A percentile compares a stretch with the other conserved stretches of the same genome.
Conservation (phyloP, 345 rosid genomes). For the Eucalyptus victrix region DNA sequence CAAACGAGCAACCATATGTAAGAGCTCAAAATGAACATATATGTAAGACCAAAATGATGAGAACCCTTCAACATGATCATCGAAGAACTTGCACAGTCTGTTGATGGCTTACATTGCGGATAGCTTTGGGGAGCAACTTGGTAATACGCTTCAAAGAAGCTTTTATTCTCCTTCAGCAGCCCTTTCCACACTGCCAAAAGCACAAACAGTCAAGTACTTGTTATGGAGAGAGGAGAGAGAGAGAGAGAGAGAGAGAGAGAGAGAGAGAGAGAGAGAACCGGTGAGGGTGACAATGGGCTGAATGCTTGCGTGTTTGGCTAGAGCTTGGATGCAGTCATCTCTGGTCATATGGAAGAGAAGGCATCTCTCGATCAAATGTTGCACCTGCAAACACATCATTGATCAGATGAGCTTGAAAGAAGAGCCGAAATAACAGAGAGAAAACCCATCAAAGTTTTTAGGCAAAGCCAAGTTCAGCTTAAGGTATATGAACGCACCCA, state of each 20-base stretch:
- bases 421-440: neutral
- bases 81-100: neutral
- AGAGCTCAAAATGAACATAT: neutral
- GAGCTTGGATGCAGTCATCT: slow-evolving; percentile 28
- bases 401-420: neutral
- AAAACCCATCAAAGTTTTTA: neutral
- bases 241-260: neutral
- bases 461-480: neutral
- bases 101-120: neutral
- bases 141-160: slow-evolving; percentile 27
- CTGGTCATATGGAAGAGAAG: slow-evolving; percentile 26
- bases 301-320: slow-evolving; percentile 24
- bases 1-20: neutral
- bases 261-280: neutral
- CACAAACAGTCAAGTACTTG: neutral
- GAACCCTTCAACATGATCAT: neutral
- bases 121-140: neutral
- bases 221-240: neutral
- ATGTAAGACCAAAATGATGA: neutral
- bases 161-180: slow-evolving; percentile 30
- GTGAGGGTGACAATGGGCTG: slow-evolving; percentile 30
- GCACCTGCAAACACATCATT: slow-evolving; percentile 14
- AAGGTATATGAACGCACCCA: neutral
- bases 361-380: slow-evolving; percentile 45
- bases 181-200: slow-evolving; percentile 33